Base-by-base conservation (phyloP, 345 rosid genomes). In the Excoecaria cochinchinensis region DNA sequence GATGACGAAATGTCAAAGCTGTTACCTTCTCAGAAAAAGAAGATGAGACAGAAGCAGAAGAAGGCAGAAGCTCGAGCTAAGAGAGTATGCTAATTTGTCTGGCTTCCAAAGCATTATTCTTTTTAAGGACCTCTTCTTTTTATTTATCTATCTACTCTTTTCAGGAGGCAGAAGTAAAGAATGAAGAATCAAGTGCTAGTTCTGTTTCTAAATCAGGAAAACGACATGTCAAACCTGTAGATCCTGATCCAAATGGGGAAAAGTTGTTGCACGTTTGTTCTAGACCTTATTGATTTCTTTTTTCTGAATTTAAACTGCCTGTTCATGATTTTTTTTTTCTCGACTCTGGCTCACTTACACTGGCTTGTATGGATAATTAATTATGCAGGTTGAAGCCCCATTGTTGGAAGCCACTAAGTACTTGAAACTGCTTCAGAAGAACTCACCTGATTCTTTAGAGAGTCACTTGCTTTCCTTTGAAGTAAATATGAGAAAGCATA, bases 11-110 rank as follows among this genome's bases (percentile, higher is more conserved):
- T 86, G 85, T 87, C 94, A 44, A 92, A 96, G 86, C 76, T 93
- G 84, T 90, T 84, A 74, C 94, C 97, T 71, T 87, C 97, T 69
- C 97, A 93, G 83, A 96, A 91, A 79, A 96, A 91, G 93, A 96
- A 96, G 84, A 75, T 91, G 81, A 90, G 88, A 87, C 90, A 87
- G 74, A 96, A 93, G 80, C 98, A 92, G 82, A 90, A 88, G 69
- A 96, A 93, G 84, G 96, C 98, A 55, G 98, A 93, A 87, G 97
- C 97, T 75, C 89, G 97, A 75, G 98, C 98, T 74, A 96, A 92
- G 91, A 96, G 91, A 85, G 98, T 92, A 78, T 68, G 85, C 57
- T 68, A 42, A 46, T 59, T 73, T 70, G 55, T 46, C 22, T 22
- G 56, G 63, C 44, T 71, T 79, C 40, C 63, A 8, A 17, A 70